phyloP scores from a whole-genome alignment of 495 filamentous ascomycete genomes.

The Parathielavia appendiculata region DNA sequence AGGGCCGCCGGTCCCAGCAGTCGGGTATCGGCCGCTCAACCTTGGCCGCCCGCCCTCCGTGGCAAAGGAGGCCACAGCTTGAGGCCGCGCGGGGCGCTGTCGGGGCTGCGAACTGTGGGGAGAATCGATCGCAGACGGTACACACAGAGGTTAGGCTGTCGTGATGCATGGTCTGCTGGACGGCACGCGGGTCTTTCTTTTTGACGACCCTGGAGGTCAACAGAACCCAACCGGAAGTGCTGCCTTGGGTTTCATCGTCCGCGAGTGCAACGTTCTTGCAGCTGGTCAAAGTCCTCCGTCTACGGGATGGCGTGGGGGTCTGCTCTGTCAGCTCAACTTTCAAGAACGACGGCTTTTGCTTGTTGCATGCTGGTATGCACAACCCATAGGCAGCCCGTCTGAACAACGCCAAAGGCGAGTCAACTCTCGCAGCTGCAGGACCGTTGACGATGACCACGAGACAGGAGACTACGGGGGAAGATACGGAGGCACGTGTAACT shows the following conservation, averaged over 20 bases:
- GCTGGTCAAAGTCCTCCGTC: no score
- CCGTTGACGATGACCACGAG: constrained; percentile 15
- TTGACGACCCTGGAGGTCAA: constrained; percentile 8
- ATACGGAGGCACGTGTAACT: constrained; percentile 13
- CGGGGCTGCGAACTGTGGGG: not conserved
- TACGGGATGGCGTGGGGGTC: constrained; percentile 8
- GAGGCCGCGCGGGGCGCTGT: constrained; percentile 14
- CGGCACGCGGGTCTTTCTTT: not conserved
- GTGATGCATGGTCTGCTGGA: constrained; percentile 13
- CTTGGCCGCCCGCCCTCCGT: constrained; percentile 14
- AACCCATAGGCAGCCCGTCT: not conserved
- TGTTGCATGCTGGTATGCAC: no score
- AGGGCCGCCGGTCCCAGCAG: constrained; percentile 10
- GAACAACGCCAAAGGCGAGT: constrained; percentile 16
- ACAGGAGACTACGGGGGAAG: constrained; percentile 6
- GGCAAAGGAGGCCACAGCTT: constrained; percentile 16
- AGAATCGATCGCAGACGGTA: constrained; percentile 7
- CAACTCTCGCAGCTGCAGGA: constrained; percentile 14
- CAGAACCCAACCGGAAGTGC: constrained; percentile 16
- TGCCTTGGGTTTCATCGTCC: constrained; percentile 19
- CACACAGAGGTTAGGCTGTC: not conserved
- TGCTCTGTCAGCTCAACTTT: not conserved
- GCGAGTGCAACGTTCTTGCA: no score
- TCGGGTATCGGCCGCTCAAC: constrained; percentile 15
- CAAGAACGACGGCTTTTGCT: not conserved